These are phyloP conservation scores for Pseudogymnoascus sp. DNA, from an alignment of 2,329 filamentous ascomycete species.

Conservation along the genomic window DNA sequence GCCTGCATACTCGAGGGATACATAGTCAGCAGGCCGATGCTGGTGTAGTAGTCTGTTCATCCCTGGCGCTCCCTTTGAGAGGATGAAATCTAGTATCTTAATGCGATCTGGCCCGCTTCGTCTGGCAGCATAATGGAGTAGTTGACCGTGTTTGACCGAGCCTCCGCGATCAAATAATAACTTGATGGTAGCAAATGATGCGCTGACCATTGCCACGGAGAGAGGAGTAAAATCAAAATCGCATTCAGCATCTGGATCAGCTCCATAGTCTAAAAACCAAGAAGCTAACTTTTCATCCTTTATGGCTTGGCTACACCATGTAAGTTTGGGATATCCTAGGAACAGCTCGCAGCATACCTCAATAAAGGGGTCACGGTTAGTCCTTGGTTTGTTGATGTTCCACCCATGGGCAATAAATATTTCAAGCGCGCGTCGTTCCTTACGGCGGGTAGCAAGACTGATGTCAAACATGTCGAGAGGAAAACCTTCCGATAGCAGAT, in stretches of 20 bases:
- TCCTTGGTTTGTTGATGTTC: background rate
- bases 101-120: background rate
- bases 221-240: background rate
- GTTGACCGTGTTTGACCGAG: background rate
- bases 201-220: background rate
- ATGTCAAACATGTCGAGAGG: background rate
- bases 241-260: background rate
- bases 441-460: background rate
- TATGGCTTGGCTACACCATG: background rate
- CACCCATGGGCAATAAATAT: background rate
- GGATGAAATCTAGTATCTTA: background rate
- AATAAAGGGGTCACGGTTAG: background rate
- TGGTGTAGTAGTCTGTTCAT: background rate
- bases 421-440: background rate
- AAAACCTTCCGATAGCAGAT: background rate
- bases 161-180: background rate
- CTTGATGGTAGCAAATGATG: background rate
- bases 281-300: background rate
- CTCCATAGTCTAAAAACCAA: background rate
- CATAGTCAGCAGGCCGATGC: background rate
- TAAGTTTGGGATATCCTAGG: background rate
- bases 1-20: background rate
- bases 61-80: background rate
- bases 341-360: background rate
- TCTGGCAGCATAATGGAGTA: background rate